Evolutionary conservation across 495 filamentous ascomycete species (phyloP), one percentile per base, ranked within the genome.

Genomic region (Penicillium maclennaniae): DNA sequence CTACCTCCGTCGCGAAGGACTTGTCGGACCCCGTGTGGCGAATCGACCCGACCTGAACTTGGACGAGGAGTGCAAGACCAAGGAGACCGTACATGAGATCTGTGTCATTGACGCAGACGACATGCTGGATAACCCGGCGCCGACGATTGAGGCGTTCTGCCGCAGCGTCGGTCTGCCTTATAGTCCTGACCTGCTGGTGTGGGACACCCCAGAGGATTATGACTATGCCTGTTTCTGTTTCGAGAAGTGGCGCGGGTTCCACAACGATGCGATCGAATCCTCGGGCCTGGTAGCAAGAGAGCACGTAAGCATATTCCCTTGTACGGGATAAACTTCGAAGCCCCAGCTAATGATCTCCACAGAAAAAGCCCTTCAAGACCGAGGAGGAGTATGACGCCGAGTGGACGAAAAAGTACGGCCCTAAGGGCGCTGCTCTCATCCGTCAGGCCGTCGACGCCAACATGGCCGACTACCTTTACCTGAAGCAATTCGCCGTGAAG

Each of bases 51-150:
- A 70, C 41, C 47, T 66, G 1, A 49, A 42, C 34, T 44, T 49
- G 28, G 51, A 43, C 17, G 45, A 45, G 21, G 55, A 51, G 21
- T 53, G 40, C 0, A 43, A 51, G 34, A 45, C n/a, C 8, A 39
- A 60, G 38, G 51, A 56, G 28, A 28, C 62, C 4, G 65, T 63
- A 6, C 70, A 79, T 21, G 81, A 87, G 59, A 85, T 97, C 52
- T 95, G 89, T 51, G 82, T 97, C n/a, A 71, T 98, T 36, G 93
- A 98, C 67, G 93, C 93, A 14, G 93, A 97, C 63, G 92, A 97
- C 59, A 76, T 98, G 57, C 83, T 98, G 4, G 89, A 95, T 65
- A 76, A 87, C 37, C 93, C 93, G 15, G 76, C 79, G 21, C 77
- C 77, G 25, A 85, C 87, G 49, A 81, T 97, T 53, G 66, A 83